Base-by-base conservation (phyloP, 2,329 filamentous ascomycete genomes). In the Graphilbum sp. region DNA sequence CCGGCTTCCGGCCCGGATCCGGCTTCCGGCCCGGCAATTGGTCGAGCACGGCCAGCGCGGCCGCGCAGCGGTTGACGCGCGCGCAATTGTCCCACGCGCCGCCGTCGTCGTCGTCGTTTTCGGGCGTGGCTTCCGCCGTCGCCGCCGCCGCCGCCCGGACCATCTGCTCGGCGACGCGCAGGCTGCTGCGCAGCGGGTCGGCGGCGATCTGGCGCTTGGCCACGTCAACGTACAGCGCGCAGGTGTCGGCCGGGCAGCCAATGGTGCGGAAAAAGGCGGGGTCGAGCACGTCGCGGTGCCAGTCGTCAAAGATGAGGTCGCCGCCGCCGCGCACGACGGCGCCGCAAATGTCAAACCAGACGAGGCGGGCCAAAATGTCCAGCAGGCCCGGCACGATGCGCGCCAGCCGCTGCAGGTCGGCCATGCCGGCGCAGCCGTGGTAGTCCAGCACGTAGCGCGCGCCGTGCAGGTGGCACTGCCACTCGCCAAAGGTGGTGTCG, bases 281-380 rank as follows among this genome's bases (percentile, higher is more conserved):
- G 16, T 52, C 46, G 2, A 49, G 47, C 0, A 62, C 49, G 10
- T 52, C 46, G 7, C 56, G 57, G 42, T 62, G 58, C 58, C 58
- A 63, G 44, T 56, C 53, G 18, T 59, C 55, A 36, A 62, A 62
- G 17, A 61, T 57, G 15, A 54, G 42, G 23, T 24, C 27, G 32
- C 12, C 20, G 31, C 16, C 32, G 23, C 17, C 19, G 16, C 36
- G 34, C 23, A 52, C 46, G 5, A 55, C 42, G 7, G 52, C 44
- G 5, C 60, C 56, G 11, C 52, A 54, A 1, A 54, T 51, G 37
- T 62, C 60, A 21, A 58, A 62, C 60, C 59, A 63, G 1, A 58
- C 51, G 3, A 62, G 50, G 8, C 57, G 54, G 0, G 57, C 50
- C 2, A 62, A 46, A 2, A 62, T 56, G 34, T 59, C 55, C 2